Evolutionary conservation across 148 eudicot genomes (phyloP).

Genomic region (Rhododendron mucronatum): DNA sequence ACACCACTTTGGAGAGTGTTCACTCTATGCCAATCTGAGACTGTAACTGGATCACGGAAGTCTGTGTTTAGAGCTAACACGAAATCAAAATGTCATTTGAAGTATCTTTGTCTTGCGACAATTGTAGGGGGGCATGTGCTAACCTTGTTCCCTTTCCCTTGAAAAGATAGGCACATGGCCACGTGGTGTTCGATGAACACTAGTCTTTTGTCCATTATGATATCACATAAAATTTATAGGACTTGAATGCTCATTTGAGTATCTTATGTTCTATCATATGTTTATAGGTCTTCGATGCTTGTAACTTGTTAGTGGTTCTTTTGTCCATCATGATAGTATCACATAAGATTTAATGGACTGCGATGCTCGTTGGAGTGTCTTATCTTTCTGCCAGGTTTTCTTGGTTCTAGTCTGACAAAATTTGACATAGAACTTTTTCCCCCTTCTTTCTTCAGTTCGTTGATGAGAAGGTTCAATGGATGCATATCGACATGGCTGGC

Average conservation of each 20-base stretch:
- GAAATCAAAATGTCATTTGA: neutral
- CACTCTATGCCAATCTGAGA: neutral
- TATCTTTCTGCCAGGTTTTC: neutral
- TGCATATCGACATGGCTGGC: slow-evolving; percentile 98
- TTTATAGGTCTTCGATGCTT: neutral
- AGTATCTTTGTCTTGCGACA: neutral
- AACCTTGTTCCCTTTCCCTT: neutral
- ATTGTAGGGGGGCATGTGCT: neutral
- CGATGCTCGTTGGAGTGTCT: neutral
- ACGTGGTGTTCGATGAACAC: neutral
- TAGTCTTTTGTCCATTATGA: neutral
- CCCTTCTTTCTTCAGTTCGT: slow-evolving; percentile 53
- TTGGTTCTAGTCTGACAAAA: neutral
- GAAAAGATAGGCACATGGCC: neutral
- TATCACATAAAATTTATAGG: neutral
- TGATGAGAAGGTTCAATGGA: slow-evolving; percentile 96
- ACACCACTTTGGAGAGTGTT: neutral
- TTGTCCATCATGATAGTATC: neutral
- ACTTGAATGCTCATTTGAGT: neutral
- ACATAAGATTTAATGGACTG: neutral
- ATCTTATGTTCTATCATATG: neutral
- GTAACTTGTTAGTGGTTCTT: neutral
- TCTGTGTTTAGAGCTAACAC: neutral
- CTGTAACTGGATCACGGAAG: neutral
- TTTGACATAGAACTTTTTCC: neutral